Percentiles rank a stretch among this genome's conserved stretches.
Evolutionary conservation across 2,329 filamentous ascomycete species (phyloP).

Genomic region (Ophiostoma angusticollis): DNA sequence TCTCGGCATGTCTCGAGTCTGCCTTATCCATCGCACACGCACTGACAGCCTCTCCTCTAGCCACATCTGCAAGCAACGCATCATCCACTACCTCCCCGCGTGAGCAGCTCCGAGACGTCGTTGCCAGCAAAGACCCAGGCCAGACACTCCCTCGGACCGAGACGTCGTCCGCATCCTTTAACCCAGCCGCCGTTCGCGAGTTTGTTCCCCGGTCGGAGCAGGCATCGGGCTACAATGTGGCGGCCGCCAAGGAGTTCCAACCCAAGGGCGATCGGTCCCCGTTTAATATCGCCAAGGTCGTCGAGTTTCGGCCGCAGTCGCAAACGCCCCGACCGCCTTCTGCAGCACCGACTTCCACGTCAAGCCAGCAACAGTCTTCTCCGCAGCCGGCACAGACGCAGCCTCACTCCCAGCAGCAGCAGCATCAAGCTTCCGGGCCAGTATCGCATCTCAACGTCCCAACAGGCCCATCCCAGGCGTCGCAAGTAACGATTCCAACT

Average conservation of each 20-base stretch:
- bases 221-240: conserved; percentile 7
- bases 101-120: conserved; percentile 6
- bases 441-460: conserved; percentile 1
- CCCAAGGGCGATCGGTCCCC: conserved; percentile 12
- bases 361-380: conserved; percentile 5
- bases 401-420: conserved; percentile 4
- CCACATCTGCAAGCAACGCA: conserved; percentile 10
- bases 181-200: conserved; percentile 42
- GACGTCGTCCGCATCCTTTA: conserved; percentile 28
- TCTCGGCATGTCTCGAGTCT: neutral
- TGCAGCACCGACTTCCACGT: conserved; percentile 5
- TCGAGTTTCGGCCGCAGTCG: conserved; percentile 13
- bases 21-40: neutral
- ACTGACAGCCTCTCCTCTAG: conserved; percentile 4
- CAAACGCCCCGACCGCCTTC: conserved; percentile 7
- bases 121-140: conserved; percentile 3
- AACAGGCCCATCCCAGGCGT: conserved; percentile 8
- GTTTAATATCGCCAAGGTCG: conserved; percentile 14
- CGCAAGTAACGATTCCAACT: conserved; percentile 8
- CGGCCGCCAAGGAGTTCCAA: conserved; percentile 10
- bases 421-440: neutral
- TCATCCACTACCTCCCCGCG: conserved; percentile 11
- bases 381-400: conserved; percentile 6
- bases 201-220: conserved; percentile 12
- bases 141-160: conserved; percentile 8